Evolutionary conservation across 192 early-diverging fungal species (phyloP).

Genomic region (Chytriomyces sp.): DNA sequence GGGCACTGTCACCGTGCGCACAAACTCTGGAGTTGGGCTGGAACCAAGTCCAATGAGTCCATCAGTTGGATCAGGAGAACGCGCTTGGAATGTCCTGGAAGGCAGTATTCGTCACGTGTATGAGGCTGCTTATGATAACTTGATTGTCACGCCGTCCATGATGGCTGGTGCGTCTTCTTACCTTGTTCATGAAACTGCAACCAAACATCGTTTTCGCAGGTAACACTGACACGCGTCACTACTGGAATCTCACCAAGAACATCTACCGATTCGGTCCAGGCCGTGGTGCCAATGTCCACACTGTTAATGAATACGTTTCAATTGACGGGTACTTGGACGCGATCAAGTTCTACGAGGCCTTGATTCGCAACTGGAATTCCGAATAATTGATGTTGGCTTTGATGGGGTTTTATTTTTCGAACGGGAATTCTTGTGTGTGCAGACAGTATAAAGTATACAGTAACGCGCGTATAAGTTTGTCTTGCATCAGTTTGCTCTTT

Average conservation of each 20-base stretch:
- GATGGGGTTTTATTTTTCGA: too few relatives aligned
- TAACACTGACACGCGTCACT: conserved; percentile 49
- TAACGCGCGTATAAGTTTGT: too few relatives aligned
- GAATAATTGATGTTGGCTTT: neutral
- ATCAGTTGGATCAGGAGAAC: neutral
- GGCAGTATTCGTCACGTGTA: conserved; percentile 36
- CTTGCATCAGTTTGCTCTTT: too few relatives aligned
- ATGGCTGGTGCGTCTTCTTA: conserved; percentile 9
- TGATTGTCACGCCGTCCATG: conserved; percentile 41
- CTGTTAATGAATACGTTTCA: conserved; percentile 16
- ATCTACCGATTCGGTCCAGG: conserved; percentile 43
- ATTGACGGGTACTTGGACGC: conserved; percentile 13
- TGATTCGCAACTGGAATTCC: conserved; percentile 40
- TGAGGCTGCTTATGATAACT: conserved; percentile 1
- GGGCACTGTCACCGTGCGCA: neutral
- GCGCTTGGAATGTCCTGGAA: conserved; percentile 34
- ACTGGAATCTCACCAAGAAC: conserved; percentile 41
- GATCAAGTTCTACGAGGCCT: conserved; percentile 43
- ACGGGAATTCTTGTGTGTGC: too few relatives aligned
- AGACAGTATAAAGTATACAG: too few relatives aligned
- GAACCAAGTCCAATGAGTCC: conserved; percentile 41
- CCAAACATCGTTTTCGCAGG: neutral
- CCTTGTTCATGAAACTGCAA: too few relatives aligned
- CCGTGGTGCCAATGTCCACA: neutral
- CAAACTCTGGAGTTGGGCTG: conserved; percentile 28